Conservation (phyloP, 371 early-diverging fungal species). For the Mortierella sp. region DNA sequence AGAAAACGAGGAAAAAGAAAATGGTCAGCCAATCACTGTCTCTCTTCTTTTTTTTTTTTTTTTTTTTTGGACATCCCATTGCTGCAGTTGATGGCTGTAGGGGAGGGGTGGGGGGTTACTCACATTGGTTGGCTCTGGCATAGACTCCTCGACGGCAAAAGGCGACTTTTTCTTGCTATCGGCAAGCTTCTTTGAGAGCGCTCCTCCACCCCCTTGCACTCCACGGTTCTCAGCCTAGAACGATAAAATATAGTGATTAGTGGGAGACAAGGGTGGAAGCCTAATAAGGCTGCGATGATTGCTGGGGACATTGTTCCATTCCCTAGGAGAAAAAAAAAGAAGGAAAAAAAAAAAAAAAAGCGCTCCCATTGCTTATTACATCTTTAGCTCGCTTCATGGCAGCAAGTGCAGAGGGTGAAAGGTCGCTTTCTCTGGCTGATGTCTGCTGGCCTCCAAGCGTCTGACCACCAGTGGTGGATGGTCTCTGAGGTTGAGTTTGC, state of each 20-base stretch:
- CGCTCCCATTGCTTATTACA: conserved; percentile 19
- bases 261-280: no score
- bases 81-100: not conserved
- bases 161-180: conserved; percentile 32
- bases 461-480: no score
- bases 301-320: not conserved
- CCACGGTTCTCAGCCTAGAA: conserved; percentile 42
- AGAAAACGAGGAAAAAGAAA: conserved; percentile 3
- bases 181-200: conserved; percentile 40
- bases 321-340: not conserved
- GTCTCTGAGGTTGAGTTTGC: no score
- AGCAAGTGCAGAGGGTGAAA: conserved; percentile 46
- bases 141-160: conserved; percentile 18
- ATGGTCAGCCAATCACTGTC: not conserved
- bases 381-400: conserved; percentile 48
- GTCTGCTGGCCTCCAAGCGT: not conserved
- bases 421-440: conserved; percentile 13
- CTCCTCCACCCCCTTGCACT: conserved; percentile 40
- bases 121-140: conserved; percentile 40
- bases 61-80: not conserved
- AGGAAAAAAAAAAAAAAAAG: not conserved
- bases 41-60: no score
- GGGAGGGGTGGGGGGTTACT: no score
- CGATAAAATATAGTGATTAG: not conserved
- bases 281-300: not conserved